A percentile compares a stretch with the other conserved stretches of the same genome.
These are phyloP conservation scores for Rachicladosporium sp. DNA, from an alignment of 2,329 filamentous ascomycete species.

Conservation along the genomic window DNA sequence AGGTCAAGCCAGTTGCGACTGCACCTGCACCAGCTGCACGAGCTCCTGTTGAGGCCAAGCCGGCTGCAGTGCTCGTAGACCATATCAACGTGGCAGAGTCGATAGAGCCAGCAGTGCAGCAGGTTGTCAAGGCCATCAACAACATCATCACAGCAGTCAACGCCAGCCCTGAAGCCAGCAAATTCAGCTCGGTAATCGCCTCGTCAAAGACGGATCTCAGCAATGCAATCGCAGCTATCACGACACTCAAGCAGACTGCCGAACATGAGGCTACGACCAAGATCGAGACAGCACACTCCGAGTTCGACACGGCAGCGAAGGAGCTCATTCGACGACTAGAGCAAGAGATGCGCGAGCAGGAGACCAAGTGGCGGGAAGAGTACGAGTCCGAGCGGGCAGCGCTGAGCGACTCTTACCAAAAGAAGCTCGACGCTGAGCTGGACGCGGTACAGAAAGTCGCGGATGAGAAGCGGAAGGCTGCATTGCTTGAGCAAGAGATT, in stretches of 20 bases:
- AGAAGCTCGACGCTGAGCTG: slow-evolving; percentile 66
- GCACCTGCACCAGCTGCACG: slow-evolving; percentile 30
- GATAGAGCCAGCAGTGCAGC: slow-evolving; percentile 77
- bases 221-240: slow-evolving; percentile 68
- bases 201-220: slow-evolving; percentile 77
- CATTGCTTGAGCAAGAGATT: slow-evolving; percentile 81
- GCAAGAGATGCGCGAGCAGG: slow-evolving; percentile 66
- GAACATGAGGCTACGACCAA: slow-evolving; percentile 62
- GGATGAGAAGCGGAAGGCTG: slow-evolving; percentile 72
- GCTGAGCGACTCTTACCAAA: slow-evolving; percentile 64
- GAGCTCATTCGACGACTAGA: slow-evolving; percentile 86
- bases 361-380: slow-evolving; percentile 72
- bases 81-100: slow-evolving; percentile 63
- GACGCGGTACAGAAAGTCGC: slow-evolving; percentile 68
- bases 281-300: slow-evolving; percentile 56
- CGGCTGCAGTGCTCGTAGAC: slow-evolving; percentile 50
- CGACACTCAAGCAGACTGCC: slow-evolving; percentile 55
- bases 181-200: slow-evolving; percentile 64
- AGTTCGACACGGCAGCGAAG: slow-evolving; percentile 77
- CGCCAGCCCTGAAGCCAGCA: slow-evolving; percentile 64
- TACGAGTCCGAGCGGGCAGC: slow-evolving; percentile 79
- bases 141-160: slow-evolving; percentile 91
- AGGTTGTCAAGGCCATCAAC: slow-evolving; percentile 89
- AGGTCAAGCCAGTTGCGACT: no score
- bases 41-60: slow-evolving; percentile 2